Percentiles rank a stretch among this genome's conserved stretches.
Conservation (phyloP, 192 early-diverging fungal genomes). For the Gamsiella multidivaricata region DNA sequence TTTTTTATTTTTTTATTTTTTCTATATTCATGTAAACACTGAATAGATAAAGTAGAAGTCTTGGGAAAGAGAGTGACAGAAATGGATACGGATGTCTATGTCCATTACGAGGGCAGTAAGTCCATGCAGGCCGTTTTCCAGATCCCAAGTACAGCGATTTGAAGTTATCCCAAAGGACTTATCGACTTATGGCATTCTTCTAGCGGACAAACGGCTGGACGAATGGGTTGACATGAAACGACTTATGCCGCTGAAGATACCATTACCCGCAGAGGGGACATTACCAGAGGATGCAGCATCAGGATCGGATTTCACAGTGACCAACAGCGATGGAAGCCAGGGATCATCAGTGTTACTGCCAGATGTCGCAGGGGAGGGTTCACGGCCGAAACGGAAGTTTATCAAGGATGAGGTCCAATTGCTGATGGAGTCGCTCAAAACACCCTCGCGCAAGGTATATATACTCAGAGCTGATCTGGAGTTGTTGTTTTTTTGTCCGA, state of each 20-base stretch:
- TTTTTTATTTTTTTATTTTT: not conserved
- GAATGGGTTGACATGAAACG: slow-evolving; percentile 45
- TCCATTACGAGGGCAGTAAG: slow-evolving; percentile 53
- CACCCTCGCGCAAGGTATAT: slow-evolving; percentile 22
- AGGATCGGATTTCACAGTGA: no score
- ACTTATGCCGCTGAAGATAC: slow-evolving; percentile 5
- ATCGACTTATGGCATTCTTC: not conserved
- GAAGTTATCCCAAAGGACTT: not conserved
- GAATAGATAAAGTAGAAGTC: slow-evolving; percentile 42
- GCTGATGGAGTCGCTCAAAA: slow-evolving; percentile 17
- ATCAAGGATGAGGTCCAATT: slow-evolving; percentile 29
- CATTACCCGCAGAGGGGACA: not conserved
- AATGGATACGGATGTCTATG: slow-evolving; percentile 39
- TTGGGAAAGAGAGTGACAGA: slow-evolving; percentile 44
- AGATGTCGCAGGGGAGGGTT: not conserved
- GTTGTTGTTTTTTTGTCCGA: no score
- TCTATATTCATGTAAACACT: not conserved
- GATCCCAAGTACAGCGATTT: not conserved
- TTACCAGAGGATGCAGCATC: not conserved
- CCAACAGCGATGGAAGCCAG: not conserved
- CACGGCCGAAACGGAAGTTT: slow-evolving; percentile 27
- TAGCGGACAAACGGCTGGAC: slow-evolving; percentile 52
- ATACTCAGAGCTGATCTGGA: not conserved
- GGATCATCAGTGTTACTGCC: not conserved
- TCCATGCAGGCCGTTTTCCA: not conserved